Evolutionary conservation across 2,329 filamentous ascomycete genomes (phyloP).

Genomic region (Tolypocladium guangdongense): DNA sequence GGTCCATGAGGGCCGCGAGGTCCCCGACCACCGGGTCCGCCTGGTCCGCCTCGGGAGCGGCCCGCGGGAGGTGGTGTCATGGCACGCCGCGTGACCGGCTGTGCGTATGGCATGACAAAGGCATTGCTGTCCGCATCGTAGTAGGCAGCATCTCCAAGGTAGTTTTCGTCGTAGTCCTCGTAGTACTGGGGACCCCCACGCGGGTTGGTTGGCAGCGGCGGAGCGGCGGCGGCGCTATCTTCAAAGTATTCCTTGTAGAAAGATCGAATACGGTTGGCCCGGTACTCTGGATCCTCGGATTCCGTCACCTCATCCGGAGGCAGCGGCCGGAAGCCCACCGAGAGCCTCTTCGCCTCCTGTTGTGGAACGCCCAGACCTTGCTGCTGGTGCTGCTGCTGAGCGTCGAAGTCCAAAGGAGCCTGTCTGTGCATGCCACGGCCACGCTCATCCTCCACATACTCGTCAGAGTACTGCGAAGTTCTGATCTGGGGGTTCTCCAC

Average conservation of each 20-base stretch:
- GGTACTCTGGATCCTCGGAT: slow-evolving; percentile 82
- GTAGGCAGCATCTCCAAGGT: slow-evolving; percentile 54
- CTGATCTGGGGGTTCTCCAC: slow-evolving; percentile 15
- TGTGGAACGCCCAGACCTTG: slow-evolving; percentile 41
- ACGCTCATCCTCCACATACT: slow-evolving; percentile 18
- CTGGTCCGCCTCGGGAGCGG: slow-evolving; percentile 27
- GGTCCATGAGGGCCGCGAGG: slow-evolving; percentile 25
- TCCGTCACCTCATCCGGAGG: slow-evolving; percentile 72
- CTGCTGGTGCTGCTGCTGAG: slow-evolving; percentile 15
- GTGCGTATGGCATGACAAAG: slow-evolving; percentile 73
- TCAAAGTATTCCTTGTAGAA: slow-evolving; percentile 99
- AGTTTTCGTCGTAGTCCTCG: slow-evolving; percentile 65
- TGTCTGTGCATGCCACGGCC: slow-evolving; percentile 24
- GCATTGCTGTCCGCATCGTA: slow-evolving; percentile 57
- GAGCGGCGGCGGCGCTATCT: slow-evolving; percentile 50
- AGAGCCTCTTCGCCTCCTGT: slow-evolving; percentile 47
- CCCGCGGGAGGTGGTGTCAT: slow-evolving; percentile 83
- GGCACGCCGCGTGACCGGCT: slow-evolving; percentile 76
- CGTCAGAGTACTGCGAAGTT: slow-evolving; percentile 22
- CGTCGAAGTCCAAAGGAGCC: slow-evolving; percentile 7
- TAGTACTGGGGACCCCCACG: slow-evolving; percentile 41
- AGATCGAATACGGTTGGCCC: slow-evolving; percentile 91
- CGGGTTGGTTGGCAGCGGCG: slow-evolving; percentile 26
- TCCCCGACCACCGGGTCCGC: slow-evolving; percentile 10
- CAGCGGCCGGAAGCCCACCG: slow-evolving; percentile 68